Conservation (phyloP, 2,329 filamentous ascomycete species). For the Fusarium sp. region DNA sequence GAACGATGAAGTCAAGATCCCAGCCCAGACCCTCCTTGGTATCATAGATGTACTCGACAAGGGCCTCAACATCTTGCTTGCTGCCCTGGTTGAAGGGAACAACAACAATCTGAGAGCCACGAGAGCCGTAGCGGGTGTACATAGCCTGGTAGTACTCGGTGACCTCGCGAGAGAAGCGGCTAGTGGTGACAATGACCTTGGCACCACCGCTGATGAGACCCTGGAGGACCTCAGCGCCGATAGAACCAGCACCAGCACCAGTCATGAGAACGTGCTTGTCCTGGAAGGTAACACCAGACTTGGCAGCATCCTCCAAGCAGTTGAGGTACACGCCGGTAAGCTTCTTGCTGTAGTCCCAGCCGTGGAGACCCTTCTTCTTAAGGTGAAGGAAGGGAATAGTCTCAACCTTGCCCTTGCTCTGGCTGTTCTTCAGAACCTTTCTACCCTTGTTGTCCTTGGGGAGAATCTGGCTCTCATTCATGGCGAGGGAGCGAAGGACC, state of each 20-base stretch:
- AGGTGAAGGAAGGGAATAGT: constrained; percentile 98
- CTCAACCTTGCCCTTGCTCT: constrained; percentile 89
- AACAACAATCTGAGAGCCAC: constrained; percentile 95
- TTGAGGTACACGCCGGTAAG: constrained; percentile 93
- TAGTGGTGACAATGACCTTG: constrained; percentile 96
- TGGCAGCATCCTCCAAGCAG: constrained; percentile 88
- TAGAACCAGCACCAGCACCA: constrained; percentile 95
- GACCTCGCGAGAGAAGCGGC: constrained; percentile 94
- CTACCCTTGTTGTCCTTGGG: constrained; percentile 82
- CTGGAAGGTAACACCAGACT: constrained; percentile 87
- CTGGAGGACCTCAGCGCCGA: constrained; percentile 95
- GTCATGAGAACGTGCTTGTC: constrained; percentile 99
- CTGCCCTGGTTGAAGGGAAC: constrained; percentile 99
- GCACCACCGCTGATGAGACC: constrained; percentile 96
- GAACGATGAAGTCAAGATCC: constrained; percentile 96
- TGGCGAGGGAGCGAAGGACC: constrained; percentile 90
- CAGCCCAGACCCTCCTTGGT: constrained; percentile 95
- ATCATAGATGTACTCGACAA: constrained; percentile 97
- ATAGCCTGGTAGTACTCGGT: constrained; percentile 99
- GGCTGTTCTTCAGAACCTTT: constrained; percentile 64
- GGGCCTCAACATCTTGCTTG: constrained; percentile 95
- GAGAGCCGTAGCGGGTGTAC: constrained; percentile 93
- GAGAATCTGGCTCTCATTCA: constrained; percentile 98
- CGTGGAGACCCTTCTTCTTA: constrained; percentile 91
- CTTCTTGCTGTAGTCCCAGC: constrained; percentile 99